phyloP scores from a whole-genome alignment of 805 yeast species.

The Metschnikowia henanensis region DNA sequence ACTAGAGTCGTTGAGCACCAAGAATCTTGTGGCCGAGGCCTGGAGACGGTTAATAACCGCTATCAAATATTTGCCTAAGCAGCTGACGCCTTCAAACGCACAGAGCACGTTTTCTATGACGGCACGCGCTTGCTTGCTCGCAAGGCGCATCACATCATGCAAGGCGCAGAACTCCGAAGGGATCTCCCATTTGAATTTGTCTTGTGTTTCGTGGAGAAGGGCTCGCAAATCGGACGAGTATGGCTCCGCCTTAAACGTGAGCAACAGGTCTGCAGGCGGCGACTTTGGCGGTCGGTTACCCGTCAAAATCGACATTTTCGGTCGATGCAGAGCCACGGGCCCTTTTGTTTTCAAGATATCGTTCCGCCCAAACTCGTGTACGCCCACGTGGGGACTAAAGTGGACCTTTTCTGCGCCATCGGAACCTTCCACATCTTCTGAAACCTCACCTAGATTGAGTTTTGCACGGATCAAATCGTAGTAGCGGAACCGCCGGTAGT shows the following conservation, averaged over 20 bases:
- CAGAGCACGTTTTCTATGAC: constrained; percentile 12
- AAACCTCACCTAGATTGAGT: neutral
- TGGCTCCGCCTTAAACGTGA: neutral
- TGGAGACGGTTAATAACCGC: constrained; percentile 12
- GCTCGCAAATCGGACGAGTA: neutral
- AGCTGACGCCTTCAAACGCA: constrained; percentile 9
- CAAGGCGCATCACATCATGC: constrained; percentile 3
- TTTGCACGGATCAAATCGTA: constrained; percentile 13
- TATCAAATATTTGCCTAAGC: constrained; percentile 8
- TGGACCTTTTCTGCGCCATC: neutral
- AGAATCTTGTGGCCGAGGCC: constrained; percentile 8
- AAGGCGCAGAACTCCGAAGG: neutral
- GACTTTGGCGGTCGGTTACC: neutral
- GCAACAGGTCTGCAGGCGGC: neutral
- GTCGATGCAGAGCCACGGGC: neutral
- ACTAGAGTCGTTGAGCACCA: constrained; percentile 8
- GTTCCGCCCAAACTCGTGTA: neutral
- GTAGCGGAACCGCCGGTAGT: constrained; percentile 15
- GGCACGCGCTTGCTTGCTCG: constrained; percentile 5
- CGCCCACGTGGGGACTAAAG: neutral
- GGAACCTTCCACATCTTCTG: neutral
- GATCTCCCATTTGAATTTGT: neutral
- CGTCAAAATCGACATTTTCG: neutral
- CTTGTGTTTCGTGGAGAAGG: neutral
- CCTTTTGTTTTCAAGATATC: neutral